Evolutionary conservation across 2,329 filamentous ascomycete species (phyloP), one percentile per base, ranked within the genome.

Genomic region (Aspergillus sp.): DNA sequence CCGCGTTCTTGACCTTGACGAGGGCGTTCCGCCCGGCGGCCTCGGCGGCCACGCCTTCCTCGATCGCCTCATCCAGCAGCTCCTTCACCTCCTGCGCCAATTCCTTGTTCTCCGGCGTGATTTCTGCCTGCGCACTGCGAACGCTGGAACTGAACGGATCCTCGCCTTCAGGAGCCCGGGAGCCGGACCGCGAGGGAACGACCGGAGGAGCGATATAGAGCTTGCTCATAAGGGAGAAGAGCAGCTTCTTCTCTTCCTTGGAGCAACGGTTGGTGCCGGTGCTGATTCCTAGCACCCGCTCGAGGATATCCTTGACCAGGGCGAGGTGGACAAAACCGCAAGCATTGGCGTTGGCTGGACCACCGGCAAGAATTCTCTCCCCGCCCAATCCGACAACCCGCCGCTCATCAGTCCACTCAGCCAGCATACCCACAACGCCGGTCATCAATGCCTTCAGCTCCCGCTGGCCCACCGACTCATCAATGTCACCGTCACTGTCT

Each of bases 321-420:
- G 90, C 84, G 2, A 96, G 82, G 71, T 97, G 94, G 3, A 94
- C 87, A 72, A 92, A 89, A 8, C 89, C 89, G 64, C 90, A 89
- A 15, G 91, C 55, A 67, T 65, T 69, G 57, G 74, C 65, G 80
- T 81, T 79, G 84, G 80, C 81, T 52, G 90, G 85, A 55, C 76
- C 78, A 23, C 72, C 78, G 60, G 80, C 78, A 1, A 82, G 69
- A 28, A 79, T 67, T 28, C 72, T 73, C 49, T 79, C 65, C 79
- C 83, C 59, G 74, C 84, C 77, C 78, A 90, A 78, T 80, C 91
- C 82, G 10, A 87, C 79, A 6, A 87, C 82, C 75, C 96, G 93
- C 53, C 94, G 84, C 39, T 93, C 92, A 74, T 98, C 94, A 0
- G 94, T 98, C 95, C 94, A 98, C 74, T 98, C 94, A 0, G 93